Base-by-base conservation (phyloP, 371 early-diverging fungal species). In the Mucor circinelloides region DNA sequence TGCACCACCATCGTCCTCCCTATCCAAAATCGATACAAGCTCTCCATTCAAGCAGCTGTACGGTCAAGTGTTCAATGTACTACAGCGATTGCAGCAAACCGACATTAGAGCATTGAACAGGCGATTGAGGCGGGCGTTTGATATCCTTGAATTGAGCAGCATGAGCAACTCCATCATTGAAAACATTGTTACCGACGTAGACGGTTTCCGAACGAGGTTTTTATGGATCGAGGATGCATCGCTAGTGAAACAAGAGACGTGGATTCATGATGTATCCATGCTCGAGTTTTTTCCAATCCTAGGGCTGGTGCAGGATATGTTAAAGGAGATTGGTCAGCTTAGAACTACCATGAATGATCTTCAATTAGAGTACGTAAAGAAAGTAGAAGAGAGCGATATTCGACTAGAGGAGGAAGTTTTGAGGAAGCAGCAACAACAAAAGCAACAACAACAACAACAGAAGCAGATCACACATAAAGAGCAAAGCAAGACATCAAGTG, bases 81-180 rank as follows among this genome's bases (percentile, higher is more conserved):
- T 84, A 34, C 82, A 87, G 58, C 71, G 89, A 12, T 38, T 88
- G 32, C 68, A 80, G n/a, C 79, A 80, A 6, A 85, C 88, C 0
- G 88, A 89, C 40, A 85, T 87, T 6, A 74, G 88, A 48, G 85
- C 88, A 23, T 52, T 89, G 40, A 90, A 88, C 50, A 76, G 91
- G 28, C 78, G 87, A 19, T 71, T 89, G 13, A 68, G 76, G 40
- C 77, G 89, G 25, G 80, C 85, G 4, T 93, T 93, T 79, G 91
- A 93, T 71, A 84, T 93, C 25, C 74, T 87, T 8, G 91, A 90
- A 36, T 78, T 93, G 25, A 86, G 87, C n/a, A 83, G 82, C 30
- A 85, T 93, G 82, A 89, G 89, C 62, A 90, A 93, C 62, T 89
- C 88, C 21, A 88, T 91, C 19, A 89, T 93, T 36, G 89, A 90